Evolutionary conservation across 495 filamentous ascomycete genomes (phyloP).

Genomic region (Chlorociboria aeruginascens): DNA sequence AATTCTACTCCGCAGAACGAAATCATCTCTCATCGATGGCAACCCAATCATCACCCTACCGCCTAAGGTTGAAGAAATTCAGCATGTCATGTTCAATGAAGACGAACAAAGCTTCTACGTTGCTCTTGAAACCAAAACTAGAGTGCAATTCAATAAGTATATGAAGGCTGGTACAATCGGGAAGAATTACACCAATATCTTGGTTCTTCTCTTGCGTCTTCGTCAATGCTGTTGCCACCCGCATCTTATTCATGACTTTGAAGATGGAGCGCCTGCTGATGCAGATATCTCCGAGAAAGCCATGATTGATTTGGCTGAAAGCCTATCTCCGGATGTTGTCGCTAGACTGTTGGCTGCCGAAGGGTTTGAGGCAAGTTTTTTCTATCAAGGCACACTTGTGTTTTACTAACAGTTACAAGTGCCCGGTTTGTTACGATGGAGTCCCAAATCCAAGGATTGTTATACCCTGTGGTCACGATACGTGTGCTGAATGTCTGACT

Average conservation of each 20-base stretch:
- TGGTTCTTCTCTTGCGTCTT: slow-evolving; percentile 77
- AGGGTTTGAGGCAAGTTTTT: slow-evolving; percentile 26
- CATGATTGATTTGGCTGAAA: slow-evolving; percentile 53
- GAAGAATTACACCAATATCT: slow-evolving; percentile 70
- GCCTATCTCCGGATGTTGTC: slow-evolving; percentile 49
- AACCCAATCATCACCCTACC: slow-evolving; percentile 71
- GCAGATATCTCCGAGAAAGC: slow-evolving; percentile 34
- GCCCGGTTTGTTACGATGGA: slow-evolving; percentile 72
- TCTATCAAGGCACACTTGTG: neutral
- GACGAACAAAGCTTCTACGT: slow-evolving; percentile 65
- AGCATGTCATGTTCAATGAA: slow-evolving; percentile 59
- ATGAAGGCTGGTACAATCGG: slow-evolving; percentile 59
- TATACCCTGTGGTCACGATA: slow-evolving; percentile 75
- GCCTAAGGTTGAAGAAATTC: slow-evolving; percentile 49
- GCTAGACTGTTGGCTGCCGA: slow-evolving; percentile 50
- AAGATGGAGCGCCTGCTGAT: slow-evolving; percentile 36
- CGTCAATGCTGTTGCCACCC: slow-evolving; percentile 92
- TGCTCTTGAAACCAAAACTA: slow-evolving; percentile 53
- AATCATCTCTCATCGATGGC: slow-evolving; percentile 74
- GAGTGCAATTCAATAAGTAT: slow-evolving; percentile 66
- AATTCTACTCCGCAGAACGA: slow-evolving; percentile 75
- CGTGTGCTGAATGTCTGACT: slow-evolving; percentile 69
- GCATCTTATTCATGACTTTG: slow-evolving; percentile 72
- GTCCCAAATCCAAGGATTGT: slow-evolving; percentile 67
- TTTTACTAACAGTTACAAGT: slow-evolving; percentile 34